Evolutionary conservation across 495 filamentous ascomycete genomes (phyloP), one percentile per base, ranked within the genome.

Genomic region (Physcia stellaris): DNA sequence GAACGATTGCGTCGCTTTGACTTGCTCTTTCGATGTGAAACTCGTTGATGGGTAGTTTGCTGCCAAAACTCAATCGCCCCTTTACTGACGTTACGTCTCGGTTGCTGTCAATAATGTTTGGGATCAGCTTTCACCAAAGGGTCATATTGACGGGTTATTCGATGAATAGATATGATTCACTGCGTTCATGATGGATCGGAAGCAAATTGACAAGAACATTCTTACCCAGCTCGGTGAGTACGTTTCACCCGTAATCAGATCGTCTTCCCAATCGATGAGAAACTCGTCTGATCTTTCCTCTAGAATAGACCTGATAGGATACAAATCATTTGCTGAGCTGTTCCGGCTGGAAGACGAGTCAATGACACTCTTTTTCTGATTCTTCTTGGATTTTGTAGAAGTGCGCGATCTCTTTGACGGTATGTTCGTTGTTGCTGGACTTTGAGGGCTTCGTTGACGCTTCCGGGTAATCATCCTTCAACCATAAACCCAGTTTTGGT

Each of bases 151-250:
- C 13, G 6, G 37, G 21, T 20, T 22, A 18, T n/a, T n/a, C 6
- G n/a, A 35, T 35, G 4, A 28, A 42, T 22, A 2, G 1, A 7
- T n/a, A n/a, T n/a, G n/a, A 42, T 12, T 27, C 15, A 24, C 12
- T 12, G 15, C 26, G 1, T n/a, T 41, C 11, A 11, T 3, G 20
- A 11, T 7, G 11, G 20, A 41, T 4, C 11, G n/a, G 10, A 2
- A 15, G 21, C 16, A 15, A 38, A 24, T 21, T 15, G 12, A 39
- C 13, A 24, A 17, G 18, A 33, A 30, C 13, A 5, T 22, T 58
- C 60, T 50, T 46, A 64, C 63, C 61, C 61, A 66, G 45, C 48
- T 55, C 23, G 63, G 60, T 20, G 49, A 45, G 41, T 52, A 66
- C 9, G 40, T 37, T 35, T 49, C 32, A 23, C 51, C 51, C 12